Evolutionary conservation across 108 stramenopile species (phyloP).

Genomic region (Nitzschia inconspicua): DNA sequence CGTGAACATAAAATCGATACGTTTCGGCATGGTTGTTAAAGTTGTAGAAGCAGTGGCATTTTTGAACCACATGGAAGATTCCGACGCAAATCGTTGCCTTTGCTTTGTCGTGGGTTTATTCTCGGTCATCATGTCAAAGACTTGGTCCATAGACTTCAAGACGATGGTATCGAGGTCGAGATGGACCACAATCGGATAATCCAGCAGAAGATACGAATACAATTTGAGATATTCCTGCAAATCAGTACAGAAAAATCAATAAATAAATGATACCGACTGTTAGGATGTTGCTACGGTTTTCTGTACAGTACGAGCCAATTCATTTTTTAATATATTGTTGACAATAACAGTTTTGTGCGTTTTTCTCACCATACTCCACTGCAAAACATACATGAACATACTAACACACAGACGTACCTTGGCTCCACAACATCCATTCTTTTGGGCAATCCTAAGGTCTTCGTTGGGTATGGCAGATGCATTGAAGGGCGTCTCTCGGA

Average conservation of each 20-base stretch:
- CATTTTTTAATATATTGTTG: too few species aligned
- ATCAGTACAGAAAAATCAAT: too few species aligned
- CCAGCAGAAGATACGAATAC: conserved; percentile 72
- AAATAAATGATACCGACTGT: too few species aligned
- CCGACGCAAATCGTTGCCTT: background rate
- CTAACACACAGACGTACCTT: too few species aligned
- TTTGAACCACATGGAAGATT: background rate
- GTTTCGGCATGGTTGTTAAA: conserved; percentile 16
- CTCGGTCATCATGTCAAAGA: conserved; percentile 59
- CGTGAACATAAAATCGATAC: conserved; percentile 61
- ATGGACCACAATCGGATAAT: conserved; percentile 68
- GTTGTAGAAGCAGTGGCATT: background rate
- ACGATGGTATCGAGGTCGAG: conserved; percentile 65
- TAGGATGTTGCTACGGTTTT: too few species aligned
- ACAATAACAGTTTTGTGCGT: too few species aligned
- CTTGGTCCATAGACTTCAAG: conserved; percentile 54
- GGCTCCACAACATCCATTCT: conserved; percentile 57
- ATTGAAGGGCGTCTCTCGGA: conserved; percentile 50
- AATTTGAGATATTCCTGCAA: conserved; percentile 59
- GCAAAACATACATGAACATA: too few species aligned
- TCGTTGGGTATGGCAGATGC: conserved; percentile 38
- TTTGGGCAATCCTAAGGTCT: conserved; percentile 51
- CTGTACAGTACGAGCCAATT: too few species aligned
- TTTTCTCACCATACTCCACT: too few species aligned
- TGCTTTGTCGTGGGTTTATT: background rate